These are phyloP conservation scores for Pythium vanterpoolii DNA, from an alignment of 352 stramenopile species.

Conservation along the genomic window DNA sequence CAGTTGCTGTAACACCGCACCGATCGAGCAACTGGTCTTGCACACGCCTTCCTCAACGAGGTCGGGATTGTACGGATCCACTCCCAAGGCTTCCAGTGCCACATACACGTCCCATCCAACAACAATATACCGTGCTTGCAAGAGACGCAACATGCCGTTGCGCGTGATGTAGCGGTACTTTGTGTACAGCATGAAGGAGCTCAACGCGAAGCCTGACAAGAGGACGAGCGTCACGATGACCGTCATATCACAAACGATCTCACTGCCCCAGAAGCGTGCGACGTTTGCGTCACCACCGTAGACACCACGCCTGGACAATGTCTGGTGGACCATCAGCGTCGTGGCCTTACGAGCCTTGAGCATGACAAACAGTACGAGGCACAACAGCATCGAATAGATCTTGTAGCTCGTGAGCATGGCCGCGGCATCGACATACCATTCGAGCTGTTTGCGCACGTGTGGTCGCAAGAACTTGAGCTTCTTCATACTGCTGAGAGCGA, in stretches of 20 bases:
- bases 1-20: constrained; percentile 34
- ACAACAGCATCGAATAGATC: constrained; percentile 39
- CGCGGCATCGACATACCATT: constrained; percentile 31
- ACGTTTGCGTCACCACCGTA: constrained; percentile 32
- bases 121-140: constrained; percentile 37
- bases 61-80: constrained; percentile 30
- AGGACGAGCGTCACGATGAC: constrained; percentile 27
- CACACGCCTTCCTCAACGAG: constrained; percentile 26
- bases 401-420: constrained; percentile 45
- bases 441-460: constrained; percentile 14
- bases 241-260: constrained; percentile 45
- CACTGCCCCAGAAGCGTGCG: constrained; percentile 37
- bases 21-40: constrained; percentile 30
- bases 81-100: constrained; percentile 30
- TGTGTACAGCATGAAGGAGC: constrained; percentile 24
- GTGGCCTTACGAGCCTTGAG: constrained; percentile 24
- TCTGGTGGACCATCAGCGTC: constrained; percentile 30
- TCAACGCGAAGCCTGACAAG: constrained; percentile 9
- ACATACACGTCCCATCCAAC: constrained; percentile 45
- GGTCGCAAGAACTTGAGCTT: constrained; percentile 47
- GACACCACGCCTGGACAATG: constrained; percentile 24
- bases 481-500: constrained; percentile 31
- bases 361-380: constrained; percentile 26
- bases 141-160: constrained; percentile 29
- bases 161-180: constrained; percentile 25